Conservation (phyloP, 169 alveolate genomes). For the Babesia sp. region DNA sequence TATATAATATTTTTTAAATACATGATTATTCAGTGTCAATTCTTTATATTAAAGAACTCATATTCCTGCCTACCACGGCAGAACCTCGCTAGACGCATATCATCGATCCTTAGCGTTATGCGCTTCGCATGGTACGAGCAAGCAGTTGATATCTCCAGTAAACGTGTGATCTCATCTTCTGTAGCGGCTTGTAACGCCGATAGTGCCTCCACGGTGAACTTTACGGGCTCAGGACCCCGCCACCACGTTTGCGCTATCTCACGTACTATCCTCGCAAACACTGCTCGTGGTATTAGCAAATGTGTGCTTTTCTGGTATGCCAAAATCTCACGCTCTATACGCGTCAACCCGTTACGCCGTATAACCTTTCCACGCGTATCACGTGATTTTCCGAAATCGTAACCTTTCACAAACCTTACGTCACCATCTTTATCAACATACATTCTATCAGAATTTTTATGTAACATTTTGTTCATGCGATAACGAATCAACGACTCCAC, state of each 20-base stretch:
- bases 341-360: conserved; percentile 47
- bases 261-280: conserved; percentile 65
- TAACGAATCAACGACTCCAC: conserved; percentile 51
- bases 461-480: conserved; percentile 60
- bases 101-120: conserved; percentile 63
- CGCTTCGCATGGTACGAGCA: conserved; percentile 68
- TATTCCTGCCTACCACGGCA: conserved; percentile 70
- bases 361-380: conserved; percentile 30
- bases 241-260: conserved; percentile 69
- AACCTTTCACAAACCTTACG: conserved; percentile 62
- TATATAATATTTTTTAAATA: no score
- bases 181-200: conserved; percentile 70
- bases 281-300: conserved; percentile 62
- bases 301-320: conserved; percentile 71
- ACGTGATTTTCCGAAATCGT: conserved; percentile 49
- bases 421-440: conserved; percentile 67
- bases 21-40: no score
- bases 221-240: conserved; percentile 58
- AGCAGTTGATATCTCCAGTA: conserved; percentile 66
- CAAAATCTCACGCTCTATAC: conserved; percentile 66
- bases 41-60: conserved; percentile 41
- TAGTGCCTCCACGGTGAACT: conserved; percentile 71
- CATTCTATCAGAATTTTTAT: conserved; percentile 45
- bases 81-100: conserved; percentile 69
- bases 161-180: conserved; percentile 62